Evolutionary conservation across 495 filamentous ascomycete species (phyloP).

Genomic region (Trichoderma asperelloides): DNA sequence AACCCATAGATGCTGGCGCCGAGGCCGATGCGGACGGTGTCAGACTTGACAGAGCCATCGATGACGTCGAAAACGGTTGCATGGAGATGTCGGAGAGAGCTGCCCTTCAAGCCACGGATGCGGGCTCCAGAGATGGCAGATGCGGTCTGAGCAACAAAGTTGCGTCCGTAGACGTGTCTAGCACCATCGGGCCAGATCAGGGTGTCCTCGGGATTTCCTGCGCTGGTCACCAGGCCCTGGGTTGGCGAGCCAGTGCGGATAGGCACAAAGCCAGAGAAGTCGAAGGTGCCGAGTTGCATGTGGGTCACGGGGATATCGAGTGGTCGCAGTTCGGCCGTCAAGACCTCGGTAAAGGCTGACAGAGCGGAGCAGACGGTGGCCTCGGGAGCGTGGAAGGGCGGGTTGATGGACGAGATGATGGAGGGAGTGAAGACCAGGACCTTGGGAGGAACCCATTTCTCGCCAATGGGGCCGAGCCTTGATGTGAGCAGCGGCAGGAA

Average conservation of each 20-base stretch:
- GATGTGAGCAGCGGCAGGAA: constrained; percentile 74
- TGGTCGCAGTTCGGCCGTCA: constrained; percentile 65
- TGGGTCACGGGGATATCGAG: constrained; percentile 71
- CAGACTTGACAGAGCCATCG: constrained; percentile 33
- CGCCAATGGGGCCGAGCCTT: constrained; percentile 32
- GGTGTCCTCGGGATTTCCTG: constrained; percentile 44
- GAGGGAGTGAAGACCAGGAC: constrained; percentile 77
- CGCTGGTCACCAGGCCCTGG: constrained; percentile 18
- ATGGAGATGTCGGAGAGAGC: constrained; percentile 64
- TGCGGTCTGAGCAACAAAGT: constrained; percentile 43
- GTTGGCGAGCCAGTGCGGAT: constrained; percentile 25
- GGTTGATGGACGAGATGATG: constrained; percentile 73
- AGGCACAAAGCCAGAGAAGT: constrained; percentile 43
- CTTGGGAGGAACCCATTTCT: constrained; percentile 37
- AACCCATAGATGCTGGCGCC: constrained; percentile 78
- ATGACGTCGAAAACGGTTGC: constrained; percentile 83
- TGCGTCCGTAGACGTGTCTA: constrained; percentile 44
- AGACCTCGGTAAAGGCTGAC: constrained; percentile 64
- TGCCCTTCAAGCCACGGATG: constrained; percentile 48
- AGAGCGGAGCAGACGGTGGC: constrained; percentile 68
- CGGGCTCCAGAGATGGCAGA: constrained; percentile 35
- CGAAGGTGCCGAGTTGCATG: constrained; percentile 80
- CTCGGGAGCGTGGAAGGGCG: constrained; percentile 79
- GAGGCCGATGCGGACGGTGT: constrained; percentile 64
- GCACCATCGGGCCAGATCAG: constrained; percentile 54